phyloP scores from a whole-genome alignment of 2,329 filamentous ascomycete genomes.

The Balansia obtecta region DNA sequence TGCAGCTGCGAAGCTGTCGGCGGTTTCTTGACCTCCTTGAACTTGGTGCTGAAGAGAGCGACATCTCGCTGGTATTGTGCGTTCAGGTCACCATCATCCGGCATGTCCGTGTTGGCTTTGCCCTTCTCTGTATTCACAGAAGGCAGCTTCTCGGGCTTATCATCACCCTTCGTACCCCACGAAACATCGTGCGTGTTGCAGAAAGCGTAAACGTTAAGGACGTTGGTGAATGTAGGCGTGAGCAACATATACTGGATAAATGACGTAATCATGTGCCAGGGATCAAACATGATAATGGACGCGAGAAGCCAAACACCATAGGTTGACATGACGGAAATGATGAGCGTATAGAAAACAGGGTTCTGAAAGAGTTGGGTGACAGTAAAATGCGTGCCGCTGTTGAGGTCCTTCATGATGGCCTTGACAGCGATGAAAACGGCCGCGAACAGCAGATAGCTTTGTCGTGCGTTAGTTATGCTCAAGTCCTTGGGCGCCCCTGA shows the following conservation, averaged over 20 bases:
- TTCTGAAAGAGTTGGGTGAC: slow-evolving; percentile 71
- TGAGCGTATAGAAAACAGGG: slow-evolving; percentile 80
- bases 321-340: slow-evolving; percentile 83
- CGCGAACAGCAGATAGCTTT: slow-evolving; percentile 84
- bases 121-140: slow-evolving; percentile 84
- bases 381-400: slow-evolving; percentile 48
- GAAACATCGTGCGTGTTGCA: slow-evolving; percentile 97
- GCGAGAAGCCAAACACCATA: slow-evolving; percentile 88
- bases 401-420: slow-evolving; percentile 63
- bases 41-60: slow-evolving; percentile 59
- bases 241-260: slow-evolving; percentile 91
- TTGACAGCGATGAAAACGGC: slow-evolving; percentile 87
- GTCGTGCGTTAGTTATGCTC: not conserved
- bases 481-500: not conserved
- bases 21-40: slow-evolving; percentile 55
- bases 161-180: slow-evolving; percentile 96
- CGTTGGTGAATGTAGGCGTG: slow-evolving; percentile 94
- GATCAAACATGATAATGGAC: slow-evolving; percentile 90
- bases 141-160: slow-evolving; percentile 83
- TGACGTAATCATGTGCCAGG: slow-evolving; percentile 98
- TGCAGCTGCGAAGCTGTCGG: slow-evolving; percentile 42
- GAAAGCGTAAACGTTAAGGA: slow-evolving; percentile 97
- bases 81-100: slow-evolving; percentile 90
- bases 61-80: slow-evolving; percentile 87
- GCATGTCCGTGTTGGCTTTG: slow-evolving; percentile 83